Conservation (phyloP, 2,329 filamentous ascomycete genomes). For the Scedosporium apiospermum region DNA sequence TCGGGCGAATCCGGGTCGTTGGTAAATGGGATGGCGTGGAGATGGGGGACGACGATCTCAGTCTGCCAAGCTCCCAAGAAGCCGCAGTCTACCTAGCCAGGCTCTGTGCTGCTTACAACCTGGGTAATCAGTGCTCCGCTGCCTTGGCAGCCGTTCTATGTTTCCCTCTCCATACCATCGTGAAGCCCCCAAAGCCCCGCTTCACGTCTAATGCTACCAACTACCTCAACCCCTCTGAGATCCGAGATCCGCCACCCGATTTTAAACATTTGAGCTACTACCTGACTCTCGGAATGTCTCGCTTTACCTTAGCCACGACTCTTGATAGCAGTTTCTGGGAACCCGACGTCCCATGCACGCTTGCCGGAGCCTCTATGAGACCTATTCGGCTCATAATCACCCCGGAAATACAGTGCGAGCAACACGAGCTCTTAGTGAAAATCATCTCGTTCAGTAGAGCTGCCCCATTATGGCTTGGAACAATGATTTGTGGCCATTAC, state of each 20-base stretch:
- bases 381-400: not conserved
- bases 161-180: not conserved
- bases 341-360: not conserved
- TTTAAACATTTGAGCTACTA: not conserved
- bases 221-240: not conserved
- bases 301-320: not conserved
- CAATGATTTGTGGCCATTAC: not conserved
- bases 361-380: not conserved
- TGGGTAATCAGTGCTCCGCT: not conserved
- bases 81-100: not conserved
- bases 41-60: not conserved
- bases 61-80: not conserved
- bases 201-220: not conserved
- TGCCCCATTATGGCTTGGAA: not conserved
- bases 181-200: too few relatives aligned
- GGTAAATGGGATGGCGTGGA: not conserved
- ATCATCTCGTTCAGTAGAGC: not conserved
- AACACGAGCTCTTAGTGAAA: not conserved
- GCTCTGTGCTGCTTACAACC: not conserved
- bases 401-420: not conserved
- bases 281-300: not conserved
- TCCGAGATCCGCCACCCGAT: not conserved
- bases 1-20: not conserved
- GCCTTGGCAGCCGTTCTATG: not conserved
- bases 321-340: not conserved